Percentiles rank a stretch among this genome's conserved stretches.
Conservation (phyloP, 768 basidiomycete genomes). For the Pisolithus tinctorius region DNA sequence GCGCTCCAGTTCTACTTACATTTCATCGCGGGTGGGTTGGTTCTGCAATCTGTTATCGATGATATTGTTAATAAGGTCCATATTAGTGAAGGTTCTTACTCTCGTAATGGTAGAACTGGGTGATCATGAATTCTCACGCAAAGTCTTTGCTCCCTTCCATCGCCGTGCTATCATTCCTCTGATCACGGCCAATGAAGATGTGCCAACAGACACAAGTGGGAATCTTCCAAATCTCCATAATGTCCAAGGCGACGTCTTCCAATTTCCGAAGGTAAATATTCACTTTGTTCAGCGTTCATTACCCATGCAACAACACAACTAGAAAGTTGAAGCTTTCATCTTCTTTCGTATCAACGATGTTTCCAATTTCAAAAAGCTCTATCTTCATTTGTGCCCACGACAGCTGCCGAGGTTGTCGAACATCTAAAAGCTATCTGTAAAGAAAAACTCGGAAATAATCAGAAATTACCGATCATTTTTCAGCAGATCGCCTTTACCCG, state of each 20-base stretch:
- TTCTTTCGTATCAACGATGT: conserved; percentile 6
- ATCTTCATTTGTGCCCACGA: neutral
- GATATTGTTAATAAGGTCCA: neutral
- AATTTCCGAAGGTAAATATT: conserved; percentile 2
- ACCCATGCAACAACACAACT: neutral
- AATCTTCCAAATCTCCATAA: conserved; percentile 1
- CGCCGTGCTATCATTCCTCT: conserved; percentile 2
- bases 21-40: neutral
- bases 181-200: neutral
- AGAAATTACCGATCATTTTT: neutral
- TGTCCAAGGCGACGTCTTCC: conserved; percentile 3
- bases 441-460: neutral
- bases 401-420: neutral
- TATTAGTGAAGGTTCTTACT: neutral
- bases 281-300: neutral
- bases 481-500: conserved; percentile 5
- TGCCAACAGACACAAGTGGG: neutral
- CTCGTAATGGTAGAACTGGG: neutral
- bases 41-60: neutral
- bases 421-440: neutral
- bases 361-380: neutral
- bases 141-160: neutral
- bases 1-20: neutral
- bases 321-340: conserved; percentile 1
- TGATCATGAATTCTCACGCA: neutral